Evolutionary conservation across 225 moss, liverwort and hornwort species (phyloP).

Genomic region (Climacium dendroides): DNA sequence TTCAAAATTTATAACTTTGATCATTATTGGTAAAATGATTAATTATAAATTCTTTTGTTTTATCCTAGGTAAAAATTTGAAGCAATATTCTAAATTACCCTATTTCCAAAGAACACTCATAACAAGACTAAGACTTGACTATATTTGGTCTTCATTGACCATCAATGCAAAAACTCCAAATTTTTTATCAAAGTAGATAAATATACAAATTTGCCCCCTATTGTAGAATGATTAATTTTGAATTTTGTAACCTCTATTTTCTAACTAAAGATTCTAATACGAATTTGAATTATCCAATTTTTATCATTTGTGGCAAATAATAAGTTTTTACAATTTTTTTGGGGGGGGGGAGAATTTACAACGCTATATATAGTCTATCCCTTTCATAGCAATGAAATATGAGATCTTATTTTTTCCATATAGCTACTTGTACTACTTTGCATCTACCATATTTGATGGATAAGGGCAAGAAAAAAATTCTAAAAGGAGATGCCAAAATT

Average conservation of each 20-base stretch:
- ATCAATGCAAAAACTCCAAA: not conserved
- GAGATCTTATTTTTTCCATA: not conserved
- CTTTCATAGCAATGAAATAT: not conserved
- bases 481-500: not conserved
- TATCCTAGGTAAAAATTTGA: not conserved
- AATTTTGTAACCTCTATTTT: not conserved
- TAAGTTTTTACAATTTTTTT: not conserved
- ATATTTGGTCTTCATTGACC: not conserved
- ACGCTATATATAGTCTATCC: not conserved
- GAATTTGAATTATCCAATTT: not conserved
- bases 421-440: no score
- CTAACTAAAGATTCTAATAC: not conserved
- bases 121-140: not conserved
- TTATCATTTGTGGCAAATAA: not conserved
- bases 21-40: fast-evolving
- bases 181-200: no score
- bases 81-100: not conserved
- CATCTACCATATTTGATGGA: fast-evolving
- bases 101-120: not conserved
- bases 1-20: not conserved
- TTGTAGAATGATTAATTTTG: not conserved
- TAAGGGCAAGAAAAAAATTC: fast-evolving
- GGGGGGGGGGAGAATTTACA: fast-evolving
- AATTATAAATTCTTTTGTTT: not conserved
- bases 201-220: not conserved